These are phyloP conservation scores for Athelia sp. DNA, from an alignment of 1,284 basidiomycete genomes.

Conservation along the genomic window DNA sequence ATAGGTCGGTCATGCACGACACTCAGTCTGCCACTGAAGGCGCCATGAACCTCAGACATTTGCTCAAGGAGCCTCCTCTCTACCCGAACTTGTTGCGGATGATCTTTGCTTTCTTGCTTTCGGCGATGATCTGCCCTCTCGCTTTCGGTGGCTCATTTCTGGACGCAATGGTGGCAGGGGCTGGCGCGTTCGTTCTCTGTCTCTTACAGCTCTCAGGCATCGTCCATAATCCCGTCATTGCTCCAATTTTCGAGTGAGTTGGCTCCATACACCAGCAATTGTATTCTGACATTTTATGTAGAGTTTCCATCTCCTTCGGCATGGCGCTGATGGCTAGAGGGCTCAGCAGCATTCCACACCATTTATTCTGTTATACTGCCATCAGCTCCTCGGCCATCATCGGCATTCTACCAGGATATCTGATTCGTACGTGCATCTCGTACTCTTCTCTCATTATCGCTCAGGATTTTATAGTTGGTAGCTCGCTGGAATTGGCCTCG, in stretches of 20 bases:
- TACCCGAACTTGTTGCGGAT: constrained; percentile 60
- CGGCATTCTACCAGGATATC: constrained; percentile 77
- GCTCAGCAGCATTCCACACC: constrained; percentile 66
- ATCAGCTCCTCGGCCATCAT: constrained; percentile 82
- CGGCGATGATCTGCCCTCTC: constrained; percentile 73
- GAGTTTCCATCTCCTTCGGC: constrained; percentile 78
- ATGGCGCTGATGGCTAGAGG: constrained; percentile 79
- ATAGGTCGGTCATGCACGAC: constrained; percentile 78
- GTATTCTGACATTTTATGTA: constrained; percentile 24
- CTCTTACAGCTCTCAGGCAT: constrained; percentile 70
- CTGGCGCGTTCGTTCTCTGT: constrained; percentile 58
- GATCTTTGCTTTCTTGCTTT: constrained; percentile 63
- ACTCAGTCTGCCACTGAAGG: constrained; percentile 77
- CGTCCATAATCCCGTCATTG: constrained; percentile 71
- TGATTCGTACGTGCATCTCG: constrained; percentile 55
- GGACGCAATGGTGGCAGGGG: constrained; percentile 78
- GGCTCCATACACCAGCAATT: not conserved
- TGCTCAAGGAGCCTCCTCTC: constrained; percentile 50
- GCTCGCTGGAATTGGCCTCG: constrained; percentile 82
- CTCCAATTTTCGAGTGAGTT: constrained; percentile 84
- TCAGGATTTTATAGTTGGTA: constrained; percentile 54
- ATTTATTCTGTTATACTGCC: constrained; percentile 83
- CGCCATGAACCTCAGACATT: constrained; percentile 39
- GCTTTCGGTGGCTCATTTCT: constrained; percentile 82
- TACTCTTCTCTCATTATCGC: constrained; percentile 8